phyloP scores from a whole-genome alignment of 345 rosid genomes.

The Linum trigynum region DNA sequence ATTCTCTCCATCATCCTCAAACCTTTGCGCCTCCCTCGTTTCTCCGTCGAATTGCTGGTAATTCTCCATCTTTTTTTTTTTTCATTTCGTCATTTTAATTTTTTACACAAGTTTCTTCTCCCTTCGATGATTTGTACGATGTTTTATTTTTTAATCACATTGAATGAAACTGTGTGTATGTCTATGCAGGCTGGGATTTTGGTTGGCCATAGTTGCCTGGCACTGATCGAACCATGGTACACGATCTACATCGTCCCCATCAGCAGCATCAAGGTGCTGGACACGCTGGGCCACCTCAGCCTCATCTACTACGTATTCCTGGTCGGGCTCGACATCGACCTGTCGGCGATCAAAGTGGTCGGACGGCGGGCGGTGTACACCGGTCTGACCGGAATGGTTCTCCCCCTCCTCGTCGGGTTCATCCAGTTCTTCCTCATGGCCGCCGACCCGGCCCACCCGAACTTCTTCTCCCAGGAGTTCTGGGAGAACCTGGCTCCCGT shows the following conservation, averaged over 20 bases:
- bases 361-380: constrained; percentile 20
- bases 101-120: too few relatives aligned
- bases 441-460: not conserved
- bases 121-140: too few relatives aligned
- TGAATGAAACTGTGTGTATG: too few relatives aligned
- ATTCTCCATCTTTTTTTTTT: not conserved
- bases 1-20: constrained; percentile 18
- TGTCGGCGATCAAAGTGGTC: constrained; percentile 24
- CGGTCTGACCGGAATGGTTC: constrained; percentile 28
- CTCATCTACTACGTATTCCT: constrained; percentile 47
- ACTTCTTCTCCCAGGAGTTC: not conserved
- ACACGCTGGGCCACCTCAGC: constrained; percentile 44
- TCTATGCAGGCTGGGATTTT: constrained; percentile 38
- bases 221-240: not conserved
- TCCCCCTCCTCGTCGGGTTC: constrained; percentile 29
- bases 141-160: too few relatives aligned
- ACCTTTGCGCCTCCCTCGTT: constrained; percentile 22
- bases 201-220: constrained; percentile 29
- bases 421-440: constrained; percentile 21
- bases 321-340: constrained; percentile 53
- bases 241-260: constrained; percentile 15
- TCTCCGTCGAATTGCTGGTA: constrained; percentile 26
- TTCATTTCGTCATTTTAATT: too few relatives aligned
- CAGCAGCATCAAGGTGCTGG: constrained; percentile 21
- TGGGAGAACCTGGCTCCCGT: too few relatives aligned